Evolutionary conservation across 345 rosid genomes (phyloP).

Genomic region (Lenwebbia sp.): DNA sequence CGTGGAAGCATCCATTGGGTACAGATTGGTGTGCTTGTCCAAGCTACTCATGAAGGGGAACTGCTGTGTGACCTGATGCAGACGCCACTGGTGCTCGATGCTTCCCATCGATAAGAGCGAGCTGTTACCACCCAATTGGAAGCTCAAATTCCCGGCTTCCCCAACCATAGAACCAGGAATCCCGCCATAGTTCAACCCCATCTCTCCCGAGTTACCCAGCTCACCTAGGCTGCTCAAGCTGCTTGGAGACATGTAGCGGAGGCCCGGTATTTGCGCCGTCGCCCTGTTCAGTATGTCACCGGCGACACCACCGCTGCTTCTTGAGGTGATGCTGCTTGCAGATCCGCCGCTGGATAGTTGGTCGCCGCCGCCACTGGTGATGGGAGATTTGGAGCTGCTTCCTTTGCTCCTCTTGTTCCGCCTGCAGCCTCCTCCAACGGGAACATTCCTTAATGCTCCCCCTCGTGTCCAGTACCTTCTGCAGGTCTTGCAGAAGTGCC

Average conservation of each 20-base stretch:
- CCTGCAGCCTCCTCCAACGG: slow-evolving; percentile 86
- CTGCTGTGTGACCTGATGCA: slow-evolving; percentile 10
- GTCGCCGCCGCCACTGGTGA: slow-evolving; percentile 8
- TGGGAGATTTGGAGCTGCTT: slow-evolving; percentile 32
- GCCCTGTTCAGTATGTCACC: background rate
- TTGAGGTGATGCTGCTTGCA: background rate
- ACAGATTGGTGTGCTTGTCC: slow-evolving; percentile 23
- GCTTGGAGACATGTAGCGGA: slow-evolving; percentile 8
- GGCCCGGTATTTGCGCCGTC: background rate
- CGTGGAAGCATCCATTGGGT: slow-evolving; percentile 10
- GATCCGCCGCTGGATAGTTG: background rate
- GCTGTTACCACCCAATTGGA: slow-evolving; percentile 20
- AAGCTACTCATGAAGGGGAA: slow-evolving; percentile 1
- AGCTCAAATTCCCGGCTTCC: slow-evolving; percentile 3
- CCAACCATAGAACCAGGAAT: background rate
- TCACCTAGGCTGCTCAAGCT: slow-evolving; percentile 9
- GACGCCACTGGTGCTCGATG: slow-evolving; percentile 41
- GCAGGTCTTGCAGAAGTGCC: slow-evolving; percentile 49
- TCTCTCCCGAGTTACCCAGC: slow-evolving; percentile 14
- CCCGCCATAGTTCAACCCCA: slow-evolving; percentile 33
- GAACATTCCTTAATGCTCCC: slow-evolving; percentile 81
- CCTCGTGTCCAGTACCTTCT: slow-evolving; percentile 82
- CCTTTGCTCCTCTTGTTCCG: slow-evolving; percentile 77
- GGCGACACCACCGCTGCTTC: background rate
- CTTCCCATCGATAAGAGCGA: slow-evolving; percentile 4